Conservation (phyloP, 2,329 filamentous ascomycete genomes). For the Epichloe gansuensis region DNA sequence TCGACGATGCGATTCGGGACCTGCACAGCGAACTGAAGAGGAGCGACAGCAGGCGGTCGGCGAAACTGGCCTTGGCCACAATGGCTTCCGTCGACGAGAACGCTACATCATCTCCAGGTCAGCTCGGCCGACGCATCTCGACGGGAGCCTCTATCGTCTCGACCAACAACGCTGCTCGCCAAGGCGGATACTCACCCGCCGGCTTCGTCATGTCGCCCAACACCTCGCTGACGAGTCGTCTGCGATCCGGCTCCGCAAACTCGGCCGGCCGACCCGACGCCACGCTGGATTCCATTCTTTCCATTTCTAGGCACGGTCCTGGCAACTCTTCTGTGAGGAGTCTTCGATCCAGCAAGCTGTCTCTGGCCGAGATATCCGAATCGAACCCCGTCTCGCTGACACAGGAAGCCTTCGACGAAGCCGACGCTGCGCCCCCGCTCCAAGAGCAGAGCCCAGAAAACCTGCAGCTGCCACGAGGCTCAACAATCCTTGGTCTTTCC, state of each 20-base stretch:
- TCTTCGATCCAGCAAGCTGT: slow-evolving; percentile 36
- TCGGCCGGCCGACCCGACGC: slow-evolving; percentile 29
- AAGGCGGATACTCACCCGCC: slow-evolving; percentile 58
- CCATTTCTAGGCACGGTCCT: slow-evolving; percentile 40
- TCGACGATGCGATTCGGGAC: slow-evolving; percentile 65
- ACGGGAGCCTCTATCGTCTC: slow-evolving; percentile 53
- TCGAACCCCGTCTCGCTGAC: slow-evolving; percentile 40
- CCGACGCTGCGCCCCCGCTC: slow-evolving; percentile 30
- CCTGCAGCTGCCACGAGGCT: slow-evolving; percentile 16
- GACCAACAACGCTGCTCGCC: slow-evolving; percentile 52
- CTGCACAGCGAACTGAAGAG: slow-evolving; percentile 60
- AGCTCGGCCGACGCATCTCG: slow-evolving; percentile 32
- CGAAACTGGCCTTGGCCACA: slow-evolving; percentile 38
- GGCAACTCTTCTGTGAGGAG: slow-evolving; percentile 43
- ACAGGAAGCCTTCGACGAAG: slow-evolving; percentile 40
- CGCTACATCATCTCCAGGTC: slow-evolving; percentile 8
- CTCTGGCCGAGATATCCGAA: slow-evolving; percentile 45
- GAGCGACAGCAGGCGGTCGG: slow-evolving; percentile 54
- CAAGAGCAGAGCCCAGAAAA: slow-evolving; percentile 24
- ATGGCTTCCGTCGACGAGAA: slow-evolving; percentile 5
- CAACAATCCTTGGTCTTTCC: slow-evolving; percentile 17
- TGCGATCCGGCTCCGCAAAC: slow-evolving; percentile 43
- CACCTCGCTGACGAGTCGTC: slow-evolving; percentile 45
- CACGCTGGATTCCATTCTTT: slow-evolving; percentile 28
- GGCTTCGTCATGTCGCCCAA: slow-evolving; percentile 57